A percentile compares a stretch with the other conserved stretches of the same genome.
Evolutionary conservation across 2,329 filamentous ascomycete species (phyloP).

Genomic region (Leptographium radiaticola): DNA sequence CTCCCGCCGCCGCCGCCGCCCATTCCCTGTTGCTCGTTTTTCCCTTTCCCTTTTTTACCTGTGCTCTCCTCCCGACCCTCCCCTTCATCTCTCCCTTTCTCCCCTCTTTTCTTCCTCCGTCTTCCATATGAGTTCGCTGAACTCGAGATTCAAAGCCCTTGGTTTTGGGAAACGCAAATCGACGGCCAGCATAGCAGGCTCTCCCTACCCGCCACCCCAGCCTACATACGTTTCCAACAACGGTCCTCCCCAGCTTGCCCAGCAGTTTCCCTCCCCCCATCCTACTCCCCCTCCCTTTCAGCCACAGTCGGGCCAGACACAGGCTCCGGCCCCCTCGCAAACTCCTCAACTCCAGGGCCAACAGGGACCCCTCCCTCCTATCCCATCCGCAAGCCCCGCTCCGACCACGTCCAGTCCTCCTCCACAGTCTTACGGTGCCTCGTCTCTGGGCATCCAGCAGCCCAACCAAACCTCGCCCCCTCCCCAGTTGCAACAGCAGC

Average conservation of each 20-base stretch:
- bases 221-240: constrained; percentile 13
- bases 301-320: background rate
- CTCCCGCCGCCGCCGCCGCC: background rate
- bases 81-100: constrained; percentile 14
- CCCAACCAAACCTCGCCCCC: constrained; percentile 1
- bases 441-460: constrained; percentile 15
- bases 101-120: constrained; percentile 17
- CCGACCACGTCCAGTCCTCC: background rate
- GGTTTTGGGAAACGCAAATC: constrained; percentile 73
- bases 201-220: constrained; percentile 17
- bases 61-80: background rate
- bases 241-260: constrained; percentile 35
- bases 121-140: constrained; percentile 62
- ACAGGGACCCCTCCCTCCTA: background rate
- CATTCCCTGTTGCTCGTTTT: background rate
- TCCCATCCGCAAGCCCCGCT: background rate
- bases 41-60: background rate
- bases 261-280: constrained; percentile 25
- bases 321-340: constrained; percentile 10
- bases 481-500: background rate
- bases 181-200: constrained; percentile 41
- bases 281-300: constrained; percentile 6
- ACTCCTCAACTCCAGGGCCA: constrained; percentile 7
- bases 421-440: constrained; percentile 11
- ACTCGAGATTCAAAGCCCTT: constrained; percentile 66